Evolutionary conservation across 345 rosid genomes (phyloP).

Genomic region (Populus euphratica): DNA sequence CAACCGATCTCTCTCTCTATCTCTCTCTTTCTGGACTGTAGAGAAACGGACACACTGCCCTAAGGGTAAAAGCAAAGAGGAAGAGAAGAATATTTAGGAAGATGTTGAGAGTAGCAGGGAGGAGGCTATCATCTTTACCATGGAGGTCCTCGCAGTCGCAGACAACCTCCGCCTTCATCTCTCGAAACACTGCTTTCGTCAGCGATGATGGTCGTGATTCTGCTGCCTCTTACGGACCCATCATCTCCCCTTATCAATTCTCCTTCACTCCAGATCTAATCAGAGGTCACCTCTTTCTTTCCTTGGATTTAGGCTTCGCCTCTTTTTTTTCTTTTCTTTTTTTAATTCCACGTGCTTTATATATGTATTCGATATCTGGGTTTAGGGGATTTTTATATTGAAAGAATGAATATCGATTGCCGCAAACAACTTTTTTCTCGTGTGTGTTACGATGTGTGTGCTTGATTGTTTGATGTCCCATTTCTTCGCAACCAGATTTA

Average conservation of each 20-base stretch:
- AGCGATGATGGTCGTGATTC: conserved; percentile 16
- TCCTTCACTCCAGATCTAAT: conserved; percentile 33
- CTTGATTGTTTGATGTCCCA: neutral
- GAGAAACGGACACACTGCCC: neutral
- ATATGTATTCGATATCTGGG: neutral
- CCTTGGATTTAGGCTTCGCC: neutral
- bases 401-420: neutral
- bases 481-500: neutral
- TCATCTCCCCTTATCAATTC: conserved; percentile 18
- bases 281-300: conserved; percentile 45
- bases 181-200: conserved; percentile 26
- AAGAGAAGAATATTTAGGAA: conserved; percentile 7
- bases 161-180: conserved; percentile 37
- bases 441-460: neutral
- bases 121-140: conserved; percentile 54
- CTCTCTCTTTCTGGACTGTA: neutral
- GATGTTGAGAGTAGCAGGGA: conserved; percentile 79
- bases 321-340: neutral
- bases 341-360: neutral
- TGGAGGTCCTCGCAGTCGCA: conserved; percentile 37
- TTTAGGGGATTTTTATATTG: neutral
- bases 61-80: neutral
- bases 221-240: conserved; percentile 38
- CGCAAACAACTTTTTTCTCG: neutral
- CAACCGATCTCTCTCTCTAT: neutral